These are phyloP conservation scores for Wickerhamomyces hampshirensis DNA, from an alignment of 805 yeast species.

Conservation along the genomic window DNA sequence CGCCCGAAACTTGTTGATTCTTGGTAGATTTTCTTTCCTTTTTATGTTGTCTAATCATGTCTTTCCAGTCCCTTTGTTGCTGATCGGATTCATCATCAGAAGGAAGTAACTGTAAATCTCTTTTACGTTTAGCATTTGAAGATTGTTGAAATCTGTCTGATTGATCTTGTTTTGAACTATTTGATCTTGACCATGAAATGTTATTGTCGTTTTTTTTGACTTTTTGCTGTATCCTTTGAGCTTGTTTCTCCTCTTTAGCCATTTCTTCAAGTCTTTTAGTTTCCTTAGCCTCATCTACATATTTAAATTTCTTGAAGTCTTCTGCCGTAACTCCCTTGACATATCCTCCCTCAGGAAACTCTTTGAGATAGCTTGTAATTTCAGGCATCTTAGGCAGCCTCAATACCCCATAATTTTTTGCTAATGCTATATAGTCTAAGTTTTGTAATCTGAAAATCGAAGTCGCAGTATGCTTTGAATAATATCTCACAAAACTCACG, in stretches of 20 bases:
- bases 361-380: conserved; percentile 42
- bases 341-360: conserved; percentile 72
- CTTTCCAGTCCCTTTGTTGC: conserved; percentile 84
- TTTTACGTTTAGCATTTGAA: conserved; percentile 24
- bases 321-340: conserved; percentile 60
- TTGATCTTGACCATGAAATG: conserved; percentile 35
- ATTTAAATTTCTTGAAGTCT: conserved; percentile 39
- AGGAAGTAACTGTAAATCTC: conserved; percentile 50
- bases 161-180: conserved; percentile 43
- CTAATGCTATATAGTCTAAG: conserved; percentile 68
- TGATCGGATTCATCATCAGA: conserved; percentile 35
- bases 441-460: conserved; percentile 77
- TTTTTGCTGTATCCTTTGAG: conserved; percentile 25
- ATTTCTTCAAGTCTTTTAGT: conserved; percentile 52
- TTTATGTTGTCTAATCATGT: conserved; percentile 61
- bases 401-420: conserved; percentile 71
- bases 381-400: conserved; percentile 97
- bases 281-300: conserved; percentile 63
- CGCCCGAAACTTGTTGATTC: conserved; percentile 43
- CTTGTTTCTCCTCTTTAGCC: conserved; percentile 35
- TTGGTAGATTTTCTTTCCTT: conserved; percentile 39
- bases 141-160: conserved; percentile 44
- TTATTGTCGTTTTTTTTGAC: conserved; percentile 23
- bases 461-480: conserved; percentile 81
- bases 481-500: conserved; percentile 78